These are phyloP conservation scores for Lentinula detonsa DNA, from an alignment of 768 basidiomycete genomes.

Conservation along the genomic window DNA sequence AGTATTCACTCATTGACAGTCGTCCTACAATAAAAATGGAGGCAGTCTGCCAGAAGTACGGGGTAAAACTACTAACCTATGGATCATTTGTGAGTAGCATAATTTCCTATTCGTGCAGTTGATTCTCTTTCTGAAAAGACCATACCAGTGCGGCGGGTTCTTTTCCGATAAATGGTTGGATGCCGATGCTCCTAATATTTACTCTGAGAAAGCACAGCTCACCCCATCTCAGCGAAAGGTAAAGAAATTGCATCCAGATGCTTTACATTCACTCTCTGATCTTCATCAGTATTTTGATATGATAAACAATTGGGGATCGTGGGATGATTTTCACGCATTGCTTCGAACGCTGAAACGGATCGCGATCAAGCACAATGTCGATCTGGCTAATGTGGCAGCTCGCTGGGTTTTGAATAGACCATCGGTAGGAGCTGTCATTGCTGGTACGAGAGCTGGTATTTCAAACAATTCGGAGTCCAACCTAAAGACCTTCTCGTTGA, in stretches of 20 bases:
- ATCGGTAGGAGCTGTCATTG: constrained; percentile 54
- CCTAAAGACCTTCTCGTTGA: constrained; percentile 36
- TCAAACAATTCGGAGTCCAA: constrained; percentile 54
- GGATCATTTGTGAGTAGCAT: constrained; percentile 44
- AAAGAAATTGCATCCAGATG: not conserved
- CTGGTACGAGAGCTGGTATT: constrained; percentile 50
- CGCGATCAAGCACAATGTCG: constrained; percentile 42
- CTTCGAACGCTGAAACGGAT: constrained; percentile 37
- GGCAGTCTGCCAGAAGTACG: constrained; percentile 45
- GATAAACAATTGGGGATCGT: constrained; percentile 50
- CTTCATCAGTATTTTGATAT: constrained; percentile 48
- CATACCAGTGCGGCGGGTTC: constrained; percentile 52
- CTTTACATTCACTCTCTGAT: not conserved
- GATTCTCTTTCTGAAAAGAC: not conserved
- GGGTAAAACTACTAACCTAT: constrained; percentile 54
- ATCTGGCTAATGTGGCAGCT: constrained; percentile 53
- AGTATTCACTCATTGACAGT: constrained; percentile 59
- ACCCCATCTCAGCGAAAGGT: constrained; percentile 62
- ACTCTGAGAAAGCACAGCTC: constrained; percentile 28
- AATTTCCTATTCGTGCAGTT: not conserved
- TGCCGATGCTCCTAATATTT: constrained; percentile 45
- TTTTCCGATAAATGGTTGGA: constrained; percentile 50
- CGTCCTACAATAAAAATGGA: constrained; percentile 53
- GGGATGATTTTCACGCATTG: constrained; percentile 48
- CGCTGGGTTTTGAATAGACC: constrained; percentile 55